Evolutionary conservation across 768 basidiomycete genomes (phyloP), one percentile per base, ranked within the genome.

Genomic region (Phanerochaete carnosa): DNA sequence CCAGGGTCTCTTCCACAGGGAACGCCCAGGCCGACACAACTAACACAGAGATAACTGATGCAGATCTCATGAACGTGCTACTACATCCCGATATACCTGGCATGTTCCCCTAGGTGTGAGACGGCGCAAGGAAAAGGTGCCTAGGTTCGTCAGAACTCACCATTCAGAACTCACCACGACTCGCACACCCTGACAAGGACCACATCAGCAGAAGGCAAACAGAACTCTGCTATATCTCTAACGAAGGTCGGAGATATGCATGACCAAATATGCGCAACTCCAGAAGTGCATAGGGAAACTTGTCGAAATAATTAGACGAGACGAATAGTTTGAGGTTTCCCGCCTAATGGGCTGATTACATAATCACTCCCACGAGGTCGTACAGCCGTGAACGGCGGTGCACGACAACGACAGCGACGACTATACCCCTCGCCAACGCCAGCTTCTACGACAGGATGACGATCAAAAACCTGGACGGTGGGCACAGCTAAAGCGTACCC

Each of bases 401-500:
- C 35, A 46, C 50, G 39, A 51, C 63, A 63, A 58, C 52, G 54
- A 51, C 50, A 49, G 37, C 63, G 55, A 57, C 60, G 50, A 60
- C 58, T 19, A 26, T 50, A 35, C 60, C 47, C 39, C 55, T 35
- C 55, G 23, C 43, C 51, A 23, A 45, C 54, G 13, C 54, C 37
- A 1, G 22, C 54, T 12, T 26, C 54, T 1, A 37, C 54, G 19
- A 32, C 54, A 8, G 22, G 66, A 92, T 93, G 91, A 83, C 91
- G 72, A 87, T 92, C 73, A 92, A 92, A 70, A 84, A 92, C 71
- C 78, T 93, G 54, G 90, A 93, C 79, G 85, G 91, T 92, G 69
- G 76, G 88, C 62, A 39, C 3, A n/a, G 15, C 16, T 29, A 45
- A 1, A 3, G 30, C 23, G 2, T 33, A 32, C n/a, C 7, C 19